Evolutionary conservation across 768 basidiomycete species (phyloP).

Genomic region (Boletus rubescentipes): DNA sequence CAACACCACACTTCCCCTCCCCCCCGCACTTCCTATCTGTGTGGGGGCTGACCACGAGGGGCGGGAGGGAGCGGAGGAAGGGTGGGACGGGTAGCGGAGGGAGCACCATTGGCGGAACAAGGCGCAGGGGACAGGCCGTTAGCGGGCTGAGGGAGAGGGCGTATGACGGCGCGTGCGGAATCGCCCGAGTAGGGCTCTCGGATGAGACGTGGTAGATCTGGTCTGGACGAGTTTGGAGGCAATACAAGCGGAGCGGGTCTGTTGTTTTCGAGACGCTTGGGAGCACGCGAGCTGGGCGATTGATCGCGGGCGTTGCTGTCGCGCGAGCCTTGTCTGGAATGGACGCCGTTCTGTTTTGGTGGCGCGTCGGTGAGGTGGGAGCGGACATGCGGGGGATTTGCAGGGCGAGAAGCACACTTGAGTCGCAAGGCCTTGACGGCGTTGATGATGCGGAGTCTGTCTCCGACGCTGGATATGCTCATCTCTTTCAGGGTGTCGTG

Average conservation of each 20-base stretch:
- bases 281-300: conserved; percentile 32
- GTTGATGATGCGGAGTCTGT: conserved; percentile 81
- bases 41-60: conserved; percentile 58
- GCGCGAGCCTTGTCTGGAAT: conserved; percentile 26
- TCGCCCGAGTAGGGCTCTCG: conserved; percentile 59
- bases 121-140: conserved; percentile 11
- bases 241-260: conserved; percentile 85
- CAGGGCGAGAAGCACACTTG: conserved; percentile 40
- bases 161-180: conserved; percentile 38
- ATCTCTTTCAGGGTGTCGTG: conserved; percentile 87
- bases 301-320: conserved; percentile 18
- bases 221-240: conserved; percentile 47
- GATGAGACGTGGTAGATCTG: conserved; percentile 72
- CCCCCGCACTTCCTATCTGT: too few relatives aligned
- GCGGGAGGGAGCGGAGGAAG: conserved; percentile 70
- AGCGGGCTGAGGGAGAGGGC: conserved; percentile 32
- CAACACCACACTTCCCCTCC: too few relatives aligned
- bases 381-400: neutral
- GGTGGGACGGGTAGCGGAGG: conserved; percentile 42
- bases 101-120: conserved; percentile 29
- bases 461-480: conserved; percentile 86
- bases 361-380: neutral
- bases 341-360: conserved; percentile 10
- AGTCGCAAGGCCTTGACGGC: conserved; percentile 80
- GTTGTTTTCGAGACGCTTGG: conserved; percentile 55